Base-by-base conservation (phyloP, 164 flowering plant genomes). In the Annona cherimola region DNA sequence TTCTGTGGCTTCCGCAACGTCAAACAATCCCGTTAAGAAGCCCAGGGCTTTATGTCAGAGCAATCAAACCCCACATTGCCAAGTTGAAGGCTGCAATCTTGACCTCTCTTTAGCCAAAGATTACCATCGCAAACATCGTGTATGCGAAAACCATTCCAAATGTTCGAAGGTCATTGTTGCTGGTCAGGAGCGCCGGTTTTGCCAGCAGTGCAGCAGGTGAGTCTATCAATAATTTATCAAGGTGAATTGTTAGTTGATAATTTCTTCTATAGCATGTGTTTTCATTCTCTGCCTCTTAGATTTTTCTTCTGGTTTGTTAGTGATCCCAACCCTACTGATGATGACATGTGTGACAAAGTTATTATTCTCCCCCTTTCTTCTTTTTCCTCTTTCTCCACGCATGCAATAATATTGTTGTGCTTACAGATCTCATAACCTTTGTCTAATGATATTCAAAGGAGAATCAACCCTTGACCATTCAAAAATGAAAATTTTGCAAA, bases 201-300 rank as follows among this genome's bases (percentile, higher is more conserved):
- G 98, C 77, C 98, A 93, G 73, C 97, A 93, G 76, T 93, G 98
- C 79, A 93, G 98, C 89, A 90, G 98, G 98, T 90, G 76, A 70
- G 61, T 66, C 67, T 70, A 73, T 66, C 61, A 42, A 8, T 3
- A 62, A 18, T 69, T 20, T 11, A 50, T 50, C 57, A 9, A 16
- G 14, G 14, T 9, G 14, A 50, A 50, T 8, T 16, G 14, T 50
- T 50, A 50, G 39, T 7, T 45, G 6, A 3, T 19, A 5, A 64
- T 18, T 19, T 72, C 2, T n/a, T 54, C 68, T 12, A 4, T 9
- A 40, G 63, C 43, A 35, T 61, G 1, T 16, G 44, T 42, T 62
- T 2, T 69, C 41, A 8, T 62, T 44, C 7, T 70, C 55, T 8
- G 54, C 62, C 7, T 54, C 35, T 35, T 18, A n/a, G 14, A n/a